These are phyloP conservation scores for Bipolaris sorokiniana DNA, from an alignment of 2,329 filamentous ascomycete genomes.

Conservation along the genomic window DNA sequence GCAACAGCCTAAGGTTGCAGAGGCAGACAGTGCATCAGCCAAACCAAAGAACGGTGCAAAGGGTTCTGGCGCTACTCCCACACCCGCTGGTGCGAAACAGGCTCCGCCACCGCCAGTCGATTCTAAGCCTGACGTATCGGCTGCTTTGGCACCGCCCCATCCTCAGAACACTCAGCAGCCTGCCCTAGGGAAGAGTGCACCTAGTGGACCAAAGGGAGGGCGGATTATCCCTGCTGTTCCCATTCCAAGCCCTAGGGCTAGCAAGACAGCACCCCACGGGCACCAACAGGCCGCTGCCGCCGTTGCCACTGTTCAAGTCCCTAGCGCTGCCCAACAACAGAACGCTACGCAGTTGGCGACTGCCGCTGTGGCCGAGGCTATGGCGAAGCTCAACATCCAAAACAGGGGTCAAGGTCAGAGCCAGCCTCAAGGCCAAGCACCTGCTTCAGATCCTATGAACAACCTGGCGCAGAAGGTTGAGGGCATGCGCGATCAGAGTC, in stretches of 20 bases:
- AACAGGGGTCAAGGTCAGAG: slow-evolving; percentile 27
- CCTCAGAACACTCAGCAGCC: slow-evolving; percentile 43
- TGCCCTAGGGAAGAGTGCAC: slow-evolving; percentile 46
- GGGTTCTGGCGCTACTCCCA: slow-evolving; percentile 32
- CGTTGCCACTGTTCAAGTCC: slow-evolving; percentile 35
- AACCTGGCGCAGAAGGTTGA: slow-evolving; percentile 77
- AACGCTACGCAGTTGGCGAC: slow-evolving; percentile 77
- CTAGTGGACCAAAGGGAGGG: slow-evolving; percentile 53
- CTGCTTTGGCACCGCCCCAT: slow-evolving; percentile 61
- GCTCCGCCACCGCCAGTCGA: slow-evolving; percentile 70
- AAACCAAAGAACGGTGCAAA: slow-evolving; percentile 61
- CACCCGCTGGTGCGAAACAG: slow-evolving; percentile 52
- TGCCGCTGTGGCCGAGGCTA: slow-evolving; percentile 78
- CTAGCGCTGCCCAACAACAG: slow-evolving; percentile 49
- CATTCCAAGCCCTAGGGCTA: slow-evolving; percentile 55
- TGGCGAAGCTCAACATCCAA: slow-evolving; percentile 69
- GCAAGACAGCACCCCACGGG: slow-evolving; percentile 48
- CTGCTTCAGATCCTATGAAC: slow-evolving; percentile 60
- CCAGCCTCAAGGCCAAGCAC: slow-evolving; percentile 28
- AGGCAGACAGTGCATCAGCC: slow-evolving; percentile 53
- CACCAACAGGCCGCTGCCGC: slow-evolving; percentile 29
- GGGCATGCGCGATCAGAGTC: slow-evolving; percentile 73
- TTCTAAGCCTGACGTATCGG: slow-evolving; percentile 69
- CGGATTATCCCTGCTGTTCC: slow-evolving; percentile 72
- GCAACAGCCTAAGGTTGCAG: slow-evolving; percentile 47